Evolutionary conservation across 208 protist species (phyloP).

Genomic region (Trichomonas gallinae): DNA sequence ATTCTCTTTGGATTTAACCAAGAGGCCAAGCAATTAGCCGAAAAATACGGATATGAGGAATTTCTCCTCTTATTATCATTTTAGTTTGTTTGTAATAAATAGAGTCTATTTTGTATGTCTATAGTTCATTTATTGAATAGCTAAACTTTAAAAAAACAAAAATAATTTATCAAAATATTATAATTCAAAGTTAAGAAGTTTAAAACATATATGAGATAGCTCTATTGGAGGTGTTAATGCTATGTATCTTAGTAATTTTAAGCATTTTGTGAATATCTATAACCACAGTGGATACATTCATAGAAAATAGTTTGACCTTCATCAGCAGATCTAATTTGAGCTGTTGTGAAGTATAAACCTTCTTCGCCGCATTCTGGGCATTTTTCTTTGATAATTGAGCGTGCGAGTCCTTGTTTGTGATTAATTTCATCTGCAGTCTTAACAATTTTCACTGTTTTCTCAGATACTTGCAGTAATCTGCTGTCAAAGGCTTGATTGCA

Average conservation of each 20-base stretch:
- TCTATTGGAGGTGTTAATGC: too few relatives aligned
- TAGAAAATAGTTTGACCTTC: conserved; percentile 53
- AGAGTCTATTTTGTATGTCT: too few relatives aligned
- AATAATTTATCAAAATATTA: too few relatives aligned
- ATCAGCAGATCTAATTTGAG: conserved; percentile 46
- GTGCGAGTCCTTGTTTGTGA: neutral
- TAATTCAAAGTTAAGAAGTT: too few relatives aligned
- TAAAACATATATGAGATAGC: too few relatives aligned
- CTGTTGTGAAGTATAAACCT: conserved; percentile 41
- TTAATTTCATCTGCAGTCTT: neutral
- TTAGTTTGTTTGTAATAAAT: neutral
- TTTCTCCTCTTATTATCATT: neutral
- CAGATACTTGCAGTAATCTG: neutral
- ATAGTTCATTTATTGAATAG: too few relatives aligned
- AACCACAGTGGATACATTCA: conserved; percentile 43
- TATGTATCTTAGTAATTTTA: too few relatives aligned
- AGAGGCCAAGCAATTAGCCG: neutral
- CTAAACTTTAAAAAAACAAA: too few relatives aligned
- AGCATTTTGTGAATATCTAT: conserved; percentile 38
- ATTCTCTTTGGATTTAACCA: neutral
- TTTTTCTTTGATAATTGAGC: conserved; percentile 36
- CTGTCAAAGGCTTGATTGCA: neutral
- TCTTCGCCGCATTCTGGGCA: conserved; percentile 41
- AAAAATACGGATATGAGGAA: neutral
- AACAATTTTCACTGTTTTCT: neutral